Evolutionary conservation across 176 grass and related monocot species (phyloP).

Genomic region (Poa annua): DNA sequence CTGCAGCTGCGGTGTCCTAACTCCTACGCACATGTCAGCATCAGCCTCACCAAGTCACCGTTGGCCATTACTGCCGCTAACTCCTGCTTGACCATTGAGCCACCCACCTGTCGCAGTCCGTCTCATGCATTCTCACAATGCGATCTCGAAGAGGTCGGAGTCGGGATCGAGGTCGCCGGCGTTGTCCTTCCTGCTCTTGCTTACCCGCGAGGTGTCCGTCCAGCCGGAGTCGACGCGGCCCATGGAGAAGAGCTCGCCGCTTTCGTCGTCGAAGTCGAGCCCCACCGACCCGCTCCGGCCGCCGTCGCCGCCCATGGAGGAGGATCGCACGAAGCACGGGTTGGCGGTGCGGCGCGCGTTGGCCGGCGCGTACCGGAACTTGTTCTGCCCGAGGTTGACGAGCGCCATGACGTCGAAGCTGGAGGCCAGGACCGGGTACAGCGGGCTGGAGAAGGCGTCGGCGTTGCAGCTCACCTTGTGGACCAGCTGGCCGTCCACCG

Average conservation of each 20-base stretch:
- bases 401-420: slow-evolving; percentile 81
- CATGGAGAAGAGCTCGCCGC: slow-evolving; percentile 95
- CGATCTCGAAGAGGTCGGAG: slow-evolving; percentile 93
- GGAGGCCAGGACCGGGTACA: slow-evolving; percentile 72
- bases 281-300: slow-evolving; percentile 19
- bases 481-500: slow-evolving; percentile 70
- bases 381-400: slow-evolving; percentile 93
- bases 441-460: slow-evolving; percentile 67
- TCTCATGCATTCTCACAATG: slow-evolving; percentile 50
- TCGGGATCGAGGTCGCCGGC: slow-evolving; percentile 64
- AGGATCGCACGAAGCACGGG: slow-evolving; percentile 73
- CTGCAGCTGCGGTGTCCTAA: slow-evolving; percentile 36
- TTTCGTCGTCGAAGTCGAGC: slow-evolving; percentile 67
- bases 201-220: slow-evolving; percentile 44
- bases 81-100: slow-evolving; percentile 42
- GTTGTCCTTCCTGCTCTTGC: slow-evolving; percentile 60
- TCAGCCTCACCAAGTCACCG: slow-evolving; percentile 12
- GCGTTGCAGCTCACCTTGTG: slow-evolving; percentile 83
- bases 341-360: slow-evolving; percentile 74
- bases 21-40: slow-evolving; percentile 52
- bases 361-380: slow-evolving; percentile 83
- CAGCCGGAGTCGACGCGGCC: slow-evolving; percentile 75
- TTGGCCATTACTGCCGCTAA: slow-evolving; percentile 49
- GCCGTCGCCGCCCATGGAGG: slow-evolving; percentile 29
- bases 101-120: slow-evolving; percentile 37